Evolutionary conservation across 2,329 filamentous ascomycete genomes (phyloP).

Genomic region (Phaeosphaeriaceae sp.): DNA sequence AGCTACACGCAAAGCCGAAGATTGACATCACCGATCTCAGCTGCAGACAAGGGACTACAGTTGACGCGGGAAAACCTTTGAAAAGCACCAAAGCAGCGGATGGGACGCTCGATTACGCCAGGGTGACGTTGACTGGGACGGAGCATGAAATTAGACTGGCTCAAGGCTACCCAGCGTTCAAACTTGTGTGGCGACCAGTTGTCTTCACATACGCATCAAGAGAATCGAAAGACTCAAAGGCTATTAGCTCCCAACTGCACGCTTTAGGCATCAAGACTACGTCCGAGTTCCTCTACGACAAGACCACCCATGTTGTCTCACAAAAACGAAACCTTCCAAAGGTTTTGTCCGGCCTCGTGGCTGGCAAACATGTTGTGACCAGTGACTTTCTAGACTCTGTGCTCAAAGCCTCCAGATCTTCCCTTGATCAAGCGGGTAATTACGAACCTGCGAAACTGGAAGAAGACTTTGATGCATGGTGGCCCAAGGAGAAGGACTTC

Average conservation of each 20-base stretch:
- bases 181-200: conserved; percentile 78
- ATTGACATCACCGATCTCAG: conserved; percentile 82
- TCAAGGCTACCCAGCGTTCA: conserved; percentile 68
- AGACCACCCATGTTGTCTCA: conserved; percentile 87
- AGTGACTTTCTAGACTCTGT: conserved; percentile 76
- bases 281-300: conserved; percentile 69
- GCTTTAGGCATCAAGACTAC: conserved; percentile 88
- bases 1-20: conserved; percentile 68
- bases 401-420: conserved; percentile 61
- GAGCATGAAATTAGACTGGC: conserved; percentile 75
- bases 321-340: conserved; percentile 90
- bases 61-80: conserved; percentile 73
- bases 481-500: conserved; percentile 76
- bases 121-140: conserved; percentile 30
- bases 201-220: conserved; percentile 83
- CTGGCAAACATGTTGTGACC: conserved; percentile 78
- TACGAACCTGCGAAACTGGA: conserved; percentile 70
- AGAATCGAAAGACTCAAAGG: conserved; percentile 60
- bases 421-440: conserved; percentile 46
- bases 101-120: conserved; percentile 33
- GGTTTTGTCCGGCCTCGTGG: conserved; percentile 83
- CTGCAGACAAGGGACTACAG: conserved; percentile 75
- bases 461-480: conserved; percentile 76
- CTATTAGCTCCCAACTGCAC: conserved; percentile 70
- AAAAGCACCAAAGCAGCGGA: conserved; percentile 62